A percentile compares a stretch with the other conserved stretches of the same genome.
Conservation (phyloP, 2,329 filamentous ascomycete genomes). For the Ophiostoma himal-ulmi region DNA sequence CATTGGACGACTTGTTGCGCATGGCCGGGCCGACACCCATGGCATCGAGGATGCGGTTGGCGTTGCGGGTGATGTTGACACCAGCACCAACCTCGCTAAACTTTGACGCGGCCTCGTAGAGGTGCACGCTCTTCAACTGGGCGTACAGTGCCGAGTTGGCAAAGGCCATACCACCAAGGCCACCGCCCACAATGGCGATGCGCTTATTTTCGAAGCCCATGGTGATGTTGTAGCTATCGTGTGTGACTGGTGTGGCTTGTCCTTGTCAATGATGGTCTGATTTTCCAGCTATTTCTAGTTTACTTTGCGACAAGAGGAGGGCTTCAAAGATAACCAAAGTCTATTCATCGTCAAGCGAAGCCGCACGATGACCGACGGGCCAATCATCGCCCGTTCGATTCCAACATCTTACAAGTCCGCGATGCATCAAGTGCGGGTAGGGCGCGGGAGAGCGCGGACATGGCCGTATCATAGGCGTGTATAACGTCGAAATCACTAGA, state of each 20-base stretch:
- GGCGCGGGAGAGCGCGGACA: not conserved
- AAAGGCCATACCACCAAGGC: conserved; percentile 36
- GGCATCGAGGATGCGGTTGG: conserved; percentile 29
- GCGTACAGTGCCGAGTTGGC: conserved; percentile 30
- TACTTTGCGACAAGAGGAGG: not conserved
- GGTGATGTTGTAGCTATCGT: conserved; percentile 1
- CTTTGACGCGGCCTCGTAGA: conserved; percentile 35
- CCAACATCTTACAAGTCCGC: conserved; percentile 8
- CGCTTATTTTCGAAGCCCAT: conserved; percentile 23
- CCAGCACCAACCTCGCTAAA: conserved; percentile 36
- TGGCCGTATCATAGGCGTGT: not conserved
- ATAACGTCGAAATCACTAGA: not conserved
- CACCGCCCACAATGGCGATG: conserved; percentile 37
- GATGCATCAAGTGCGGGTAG: not conserved
- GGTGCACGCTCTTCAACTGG: conserved; percentile 28
- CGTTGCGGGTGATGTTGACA: conserved; percentile 35
- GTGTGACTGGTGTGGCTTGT: not conserved
- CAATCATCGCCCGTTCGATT: conserved; percentile 4
- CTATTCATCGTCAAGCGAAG: not conserved
- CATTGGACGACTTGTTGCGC: conserved; percentile 21
- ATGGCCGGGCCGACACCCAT: conserved; percentile 32
- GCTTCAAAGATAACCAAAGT: not conserved
- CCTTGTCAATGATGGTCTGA: not conserved
- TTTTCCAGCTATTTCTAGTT: not conserved
- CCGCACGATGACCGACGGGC: not conserved